A percentile compares a stretch with the other conserved stretches of the same genome.
These are phyloP conservation scores for Eleusine indica DNA, from an alignment of 176 grass and related monocot species.

Conservation along the genomic window DNA sequence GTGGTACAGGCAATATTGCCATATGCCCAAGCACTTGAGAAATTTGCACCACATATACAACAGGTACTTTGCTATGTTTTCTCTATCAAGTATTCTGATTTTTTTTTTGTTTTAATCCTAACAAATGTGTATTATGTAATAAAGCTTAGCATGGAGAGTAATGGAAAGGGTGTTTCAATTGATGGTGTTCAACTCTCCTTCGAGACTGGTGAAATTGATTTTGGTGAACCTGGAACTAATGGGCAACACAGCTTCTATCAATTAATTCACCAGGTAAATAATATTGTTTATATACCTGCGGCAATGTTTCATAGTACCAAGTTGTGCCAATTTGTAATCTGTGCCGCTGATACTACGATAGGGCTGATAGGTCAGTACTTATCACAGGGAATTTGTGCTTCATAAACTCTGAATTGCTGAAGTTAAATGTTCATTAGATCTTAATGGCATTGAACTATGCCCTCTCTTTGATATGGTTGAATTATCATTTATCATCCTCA, in stretches of 20 bases:
- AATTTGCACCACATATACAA: constrained; percentile 96
- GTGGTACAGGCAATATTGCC: constrained; percentile 85
- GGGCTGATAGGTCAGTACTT: background rate
- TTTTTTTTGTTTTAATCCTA: constrained; percentile 10
- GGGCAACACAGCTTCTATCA: constrained; percentile 99
- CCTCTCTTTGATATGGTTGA: constrained; percentile 13
- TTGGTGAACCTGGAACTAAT: constrained; percentile 99
- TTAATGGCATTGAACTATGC: background rate
- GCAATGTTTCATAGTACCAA: constrained; percentile 4
- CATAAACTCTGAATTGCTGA: constrained; percentile 12
- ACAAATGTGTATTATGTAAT: constrained; percentile 40
- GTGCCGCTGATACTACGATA: too few relatives aligned
- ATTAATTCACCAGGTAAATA: constrained; percentile 91
- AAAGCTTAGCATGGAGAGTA: constrained; percentile 99
- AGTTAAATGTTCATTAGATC: constrained; percentile 17
- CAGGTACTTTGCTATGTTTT: constrained; percentile 67
- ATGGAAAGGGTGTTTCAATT: constrained; percentile 96
- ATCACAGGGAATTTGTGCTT: background rate
- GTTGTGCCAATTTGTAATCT: background rate
- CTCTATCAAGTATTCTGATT: background rate
- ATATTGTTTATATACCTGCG: background rate
- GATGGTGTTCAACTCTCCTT: constrained; percentile 75
- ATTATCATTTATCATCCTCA: background rate
- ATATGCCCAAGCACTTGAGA: constrained; percentile 95
- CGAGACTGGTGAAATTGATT: constrained; percentile 96